Percentiles rank a stretch among this genome's conserved stretches.
phyloP scores from a whole-genome alignment of 345 rosid genomes.

The Murraya koenigii region DNA sequence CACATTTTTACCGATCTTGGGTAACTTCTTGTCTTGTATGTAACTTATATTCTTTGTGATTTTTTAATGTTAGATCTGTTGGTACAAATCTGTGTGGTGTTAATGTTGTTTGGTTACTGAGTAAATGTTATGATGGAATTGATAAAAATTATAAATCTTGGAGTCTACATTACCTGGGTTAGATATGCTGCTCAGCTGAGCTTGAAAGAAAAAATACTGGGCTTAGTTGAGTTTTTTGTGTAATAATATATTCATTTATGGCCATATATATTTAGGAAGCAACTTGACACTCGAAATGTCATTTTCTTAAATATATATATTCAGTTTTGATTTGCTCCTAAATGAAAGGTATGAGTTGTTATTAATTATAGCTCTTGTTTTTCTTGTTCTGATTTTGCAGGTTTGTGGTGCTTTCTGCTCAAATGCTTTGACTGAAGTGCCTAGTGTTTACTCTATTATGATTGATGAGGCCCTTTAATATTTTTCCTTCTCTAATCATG shows the following conservation, averaged over 20 bases:
- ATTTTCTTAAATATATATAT: constrained; percentile 17
- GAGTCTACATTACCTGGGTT: neutral
- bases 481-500: neutral
- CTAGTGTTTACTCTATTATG: neutral
- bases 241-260: neutral
- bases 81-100: neutral
- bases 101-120: constrained; percentile 15
- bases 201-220: neutral
- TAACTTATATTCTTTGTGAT: neutral
- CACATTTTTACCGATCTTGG: neutral
- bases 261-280: neutral
- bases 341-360: neutral
- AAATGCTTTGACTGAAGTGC: constrained; percentile 14
- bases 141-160: neutral
- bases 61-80: constrained; percentile 29
- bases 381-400: constrained; percentile 35
- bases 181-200: neutral
- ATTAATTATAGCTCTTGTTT: constrained; percentile 10
- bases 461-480: constrained; percentile 6
- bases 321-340: constrained; percentile 7
- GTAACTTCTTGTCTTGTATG: constrained; percentile 3
- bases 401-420: constrained; percentile 16
- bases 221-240: neutral
- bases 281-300: neutral
- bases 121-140: neutral